Conservation (phyloP, 1,139 yeast genomes). For the Taphrina communis region DNA sequence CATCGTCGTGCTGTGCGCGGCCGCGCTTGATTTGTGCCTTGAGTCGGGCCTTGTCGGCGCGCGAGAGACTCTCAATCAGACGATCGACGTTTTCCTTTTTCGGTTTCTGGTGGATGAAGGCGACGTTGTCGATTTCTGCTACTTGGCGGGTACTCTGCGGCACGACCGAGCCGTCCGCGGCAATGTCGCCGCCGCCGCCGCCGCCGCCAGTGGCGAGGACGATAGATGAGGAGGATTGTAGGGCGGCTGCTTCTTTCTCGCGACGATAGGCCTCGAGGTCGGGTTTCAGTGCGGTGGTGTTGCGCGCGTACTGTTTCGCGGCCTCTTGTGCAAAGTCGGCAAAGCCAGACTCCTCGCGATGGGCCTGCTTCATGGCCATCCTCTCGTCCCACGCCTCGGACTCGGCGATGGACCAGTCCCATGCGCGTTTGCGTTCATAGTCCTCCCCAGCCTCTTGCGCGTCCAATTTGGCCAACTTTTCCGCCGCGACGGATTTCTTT, state of each 20-base stretch:
- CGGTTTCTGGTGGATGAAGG: conserved; percentile 51
- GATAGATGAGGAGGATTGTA: conserved; percentile 40
- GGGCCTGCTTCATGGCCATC: conserved; percentile 49
- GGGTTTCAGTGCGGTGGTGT: conserved; percentile 54
- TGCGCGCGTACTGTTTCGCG: conserved; percentile 55
- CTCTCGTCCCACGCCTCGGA: conserved; percentile 68
- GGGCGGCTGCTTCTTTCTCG: conserved; percentile 49
- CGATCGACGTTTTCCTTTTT: conserved; percentile 54
- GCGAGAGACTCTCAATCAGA: conserved; percentile 55
- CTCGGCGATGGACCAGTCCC: conserved; percentile 72
- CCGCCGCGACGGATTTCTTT: conserved; percentile 52
- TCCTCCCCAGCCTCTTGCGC: conserved; percentile 55
- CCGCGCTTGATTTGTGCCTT: conserved; percentile 52
- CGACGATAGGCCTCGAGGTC: conserved; percentile 57
- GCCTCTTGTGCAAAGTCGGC: conserved; percentile 47
- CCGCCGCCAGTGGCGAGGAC: conserved; percentile 15
- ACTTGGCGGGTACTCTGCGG: conserved; percentile 1
- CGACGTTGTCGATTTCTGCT: conserved; percentile 45
- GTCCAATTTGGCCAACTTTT: conserved; percentile 56
- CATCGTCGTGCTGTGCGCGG: conserved; percentile 54
- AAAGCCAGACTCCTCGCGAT: conserved; percentile 46
- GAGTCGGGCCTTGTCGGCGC: conserved; percentile 52
- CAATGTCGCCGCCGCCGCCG: background rate
- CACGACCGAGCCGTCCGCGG: conserved; percentile 43
- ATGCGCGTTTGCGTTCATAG: conserved; percentile 56